Evolutionary conservation across 805 yeast genomes (phyloP), one percentile per base, ranked within the genome.

Genomic region (Schwanniomyces polymorphus): DNA sequence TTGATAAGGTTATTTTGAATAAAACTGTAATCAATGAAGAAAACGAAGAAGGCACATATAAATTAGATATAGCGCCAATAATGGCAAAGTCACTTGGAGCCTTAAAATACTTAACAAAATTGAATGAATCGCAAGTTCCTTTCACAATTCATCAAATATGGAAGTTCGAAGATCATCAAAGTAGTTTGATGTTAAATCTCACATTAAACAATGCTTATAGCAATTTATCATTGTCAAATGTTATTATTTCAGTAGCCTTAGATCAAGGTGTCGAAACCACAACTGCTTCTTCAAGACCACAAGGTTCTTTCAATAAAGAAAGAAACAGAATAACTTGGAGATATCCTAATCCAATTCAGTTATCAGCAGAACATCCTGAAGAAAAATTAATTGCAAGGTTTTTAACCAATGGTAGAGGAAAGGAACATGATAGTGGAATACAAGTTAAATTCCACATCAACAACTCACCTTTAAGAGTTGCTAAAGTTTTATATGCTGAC

Each of bases 311-410:
- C 75, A 89, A 86, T 67, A 86, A 82, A 59, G 97, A 91, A 44
- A 84, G 82, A 60, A 85, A 82, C 55, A 81, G 97, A 67, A 85
- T 94, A 48, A 85, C 94, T 0, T 91, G 97, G 97, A 81, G 86
- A 61, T 82, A 83, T 55, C 51, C 56, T 26, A 52, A 66, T 8
- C 76, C 81, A 3, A 52, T 80, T 31, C 56, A 53, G 5, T 72
- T 80, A 48, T 56, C 64, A 23, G 45, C 53, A 11, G 69, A 55
- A n/a, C 48, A 51, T 18, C 64, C 65, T 6, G 91, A 86, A 54
- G 85, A 85, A 57, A 82, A 86, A 58, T 75, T 91, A 38, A 83
- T 92, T 59, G 97, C 96, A 14, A 83, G 97, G 67, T 90, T 92
- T 60, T 72, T 85, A 63, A 92, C 97, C 3, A 80, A 80, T 35